phyloP scores from a whole-genome alignment of 345 rosid genomes.

The Eucalyptus pauciflora region DNA sequence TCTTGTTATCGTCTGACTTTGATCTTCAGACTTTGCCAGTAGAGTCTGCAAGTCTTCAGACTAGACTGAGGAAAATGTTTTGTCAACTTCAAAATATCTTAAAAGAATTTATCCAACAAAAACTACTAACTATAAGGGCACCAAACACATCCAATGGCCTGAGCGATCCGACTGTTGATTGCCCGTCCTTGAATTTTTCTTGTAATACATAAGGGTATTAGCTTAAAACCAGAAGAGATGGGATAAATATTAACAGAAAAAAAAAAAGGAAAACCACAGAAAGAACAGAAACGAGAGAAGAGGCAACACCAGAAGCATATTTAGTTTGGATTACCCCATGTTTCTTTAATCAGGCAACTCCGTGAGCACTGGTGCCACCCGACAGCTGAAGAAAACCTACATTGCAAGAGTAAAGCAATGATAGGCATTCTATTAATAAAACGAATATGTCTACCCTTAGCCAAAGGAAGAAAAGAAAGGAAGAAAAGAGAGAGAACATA shows the following conservation, averaged over 20 bases:
- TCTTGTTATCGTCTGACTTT: too few relatives aligned
- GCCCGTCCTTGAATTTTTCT: not conserved
- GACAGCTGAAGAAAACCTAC: conserved; percentile 54
- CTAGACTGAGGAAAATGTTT: too few relatives aligned
- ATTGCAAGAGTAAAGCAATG: not conserved
- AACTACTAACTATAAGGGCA: too few relatives aligned
- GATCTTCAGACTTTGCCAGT: too few relatives aligned
- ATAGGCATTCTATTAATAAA: not conserved
- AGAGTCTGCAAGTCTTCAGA: too few relatives aligned
- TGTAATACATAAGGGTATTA: not conserved
- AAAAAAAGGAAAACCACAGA: not conserved
- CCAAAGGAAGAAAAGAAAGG: not conserved
- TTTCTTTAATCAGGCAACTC: conserved; percentile 26
- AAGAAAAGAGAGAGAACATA: not conserved
- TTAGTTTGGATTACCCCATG: conserved; percentile 26
- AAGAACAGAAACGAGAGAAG: not conserved
- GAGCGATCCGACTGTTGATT: not conserved
- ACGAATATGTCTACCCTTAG: not conserved
- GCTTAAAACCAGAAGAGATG: not conserved
- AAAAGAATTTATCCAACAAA: too few relatives aligned
- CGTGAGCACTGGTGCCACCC: conserved; percentile 45
- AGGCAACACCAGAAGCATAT: not conserved
- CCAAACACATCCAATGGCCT: not conserved
- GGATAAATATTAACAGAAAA: not conserved
- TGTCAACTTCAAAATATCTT: too few relatives aligned